Percentiles rank a stretch among this genome's conserved stretches.
Evolutionary conservation across 805 yeast genomes (phyloP).

Genomic region (Tetrapisispora nanseiensis): DNA sequence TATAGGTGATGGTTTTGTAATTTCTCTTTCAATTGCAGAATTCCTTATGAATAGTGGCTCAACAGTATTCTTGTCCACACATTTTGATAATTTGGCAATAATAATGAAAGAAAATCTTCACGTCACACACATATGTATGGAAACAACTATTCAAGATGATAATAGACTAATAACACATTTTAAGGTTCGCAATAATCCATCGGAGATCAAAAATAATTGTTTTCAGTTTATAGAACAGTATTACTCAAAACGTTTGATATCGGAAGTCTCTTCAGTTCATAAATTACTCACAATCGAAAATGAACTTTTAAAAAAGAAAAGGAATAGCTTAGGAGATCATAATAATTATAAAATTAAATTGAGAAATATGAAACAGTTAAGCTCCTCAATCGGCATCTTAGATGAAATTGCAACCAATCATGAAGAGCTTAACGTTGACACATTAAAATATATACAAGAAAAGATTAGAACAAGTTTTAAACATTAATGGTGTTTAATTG

Average conservation of each 20-base stretch:
- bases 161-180: constrained; percentile 26
- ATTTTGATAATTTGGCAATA: constrained; percentile 35
- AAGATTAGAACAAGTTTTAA: not conserved
- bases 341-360: not conserved
- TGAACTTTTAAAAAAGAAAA: too few species aligned
- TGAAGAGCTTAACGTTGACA: not conserved
- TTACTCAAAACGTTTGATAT: not conserved
- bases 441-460: not conserved
- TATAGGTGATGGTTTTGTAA: constrained; percentile 42
- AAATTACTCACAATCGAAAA: not conserved
- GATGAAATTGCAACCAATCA: not conserved
- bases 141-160: constrained; percentile 12
- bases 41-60: constrained; percentile 23
- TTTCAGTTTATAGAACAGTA: constrained; percentile 18
- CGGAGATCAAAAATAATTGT: constrained; percentile 26
- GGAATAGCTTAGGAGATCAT: too few species aligned
- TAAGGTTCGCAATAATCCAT: constrained; percentile 16
- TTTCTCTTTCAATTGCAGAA: constrained; percentile 38
- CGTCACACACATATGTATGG: constrained; percentile 34
- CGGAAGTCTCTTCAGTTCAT: not conserved
- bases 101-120: constrained; percentile 28
- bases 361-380: not conserved
- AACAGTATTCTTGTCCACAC: constrained; percentile 36
- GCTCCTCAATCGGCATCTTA: not conserved
- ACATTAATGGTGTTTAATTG: too few species aligned